phyloP scores from a whole-genome alignment of 2,329 filamentous ascomycete genomes.

The Fusarium drepaniforme region DNA sequence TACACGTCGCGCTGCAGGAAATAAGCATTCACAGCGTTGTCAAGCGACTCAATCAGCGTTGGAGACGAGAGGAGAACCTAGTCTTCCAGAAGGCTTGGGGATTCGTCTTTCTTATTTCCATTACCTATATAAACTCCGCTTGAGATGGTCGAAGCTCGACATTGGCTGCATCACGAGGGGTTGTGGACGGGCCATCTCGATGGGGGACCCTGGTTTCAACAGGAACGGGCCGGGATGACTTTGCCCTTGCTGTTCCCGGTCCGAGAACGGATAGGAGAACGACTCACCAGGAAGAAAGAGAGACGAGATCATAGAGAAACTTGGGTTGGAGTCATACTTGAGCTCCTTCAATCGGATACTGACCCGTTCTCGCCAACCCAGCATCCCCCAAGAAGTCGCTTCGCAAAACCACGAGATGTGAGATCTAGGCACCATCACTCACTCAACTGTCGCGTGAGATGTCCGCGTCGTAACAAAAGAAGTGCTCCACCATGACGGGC shows the following conservation, averaged over 20 bases:
- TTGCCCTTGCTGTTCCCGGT: not conserved
- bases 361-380: not conserved
- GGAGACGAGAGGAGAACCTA: constrained; percentile 27
- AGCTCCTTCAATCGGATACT: not conserved
- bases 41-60: constrained; percentile 8
- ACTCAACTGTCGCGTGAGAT: not conserved
- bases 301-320: not conserved
- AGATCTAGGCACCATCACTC: not conserved
- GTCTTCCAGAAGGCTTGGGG: constrained; percentile 2
- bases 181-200: not conserved
- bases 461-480: not conserved
- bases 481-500: not conserved
- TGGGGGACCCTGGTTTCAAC: not conserved
- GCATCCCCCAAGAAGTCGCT: not conserved
- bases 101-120: constrained; percentile 15
- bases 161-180: constrained; percentile 1
- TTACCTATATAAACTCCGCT: constrained; percentile 32
- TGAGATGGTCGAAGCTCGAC: constrained; percentile 2
- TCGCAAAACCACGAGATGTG: not conserved
- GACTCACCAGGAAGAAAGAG: not conserved
- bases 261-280: constrained; percentile 8
- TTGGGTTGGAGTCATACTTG: not conserved
- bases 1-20: constrained; percentile 10
- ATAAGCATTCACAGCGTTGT: constrained; percentile 28
- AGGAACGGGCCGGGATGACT: constrained; percentile 6